These are phyloP conservation scores for Goffeauzyma gilvescens DNA, from an alignment of 768 basidiomycete species.

Conservation along the genomic window DNA sequence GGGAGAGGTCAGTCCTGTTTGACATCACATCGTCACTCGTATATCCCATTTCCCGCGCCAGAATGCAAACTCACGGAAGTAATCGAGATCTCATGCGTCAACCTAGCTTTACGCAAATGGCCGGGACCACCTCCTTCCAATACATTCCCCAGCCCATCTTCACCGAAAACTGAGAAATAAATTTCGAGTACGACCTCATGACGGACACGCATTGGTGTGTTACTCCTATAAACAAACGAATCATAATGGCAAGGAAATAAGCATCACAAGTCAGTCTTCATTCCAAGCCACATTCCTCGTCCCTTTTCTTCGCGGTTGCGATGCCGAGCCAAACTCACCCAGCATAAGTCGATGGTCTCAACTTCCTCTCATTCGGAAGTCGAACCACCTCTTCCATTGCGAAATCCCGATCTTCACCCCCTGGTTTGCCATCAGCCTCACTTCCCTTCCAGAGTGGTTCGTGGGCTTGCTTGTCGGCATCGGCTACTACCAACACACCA, in stretches of 20 bases:
- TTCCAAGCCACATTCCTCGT: background rate
- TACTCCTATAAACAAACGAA: slow-evolving; percentile 16
- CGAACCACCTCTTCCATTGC: slow-evolving; percentile 5
- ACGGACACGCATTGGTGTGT: slow-evolving; percentile 27
- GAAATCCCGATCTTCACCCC: slow-evolving; percentile 8
- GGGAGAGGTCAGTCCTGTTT: too few relatives aligned
- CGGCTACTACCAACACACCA: slow-evolving; percentile 1
- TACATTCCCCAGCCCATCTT: slow-evolving; percentile 14
- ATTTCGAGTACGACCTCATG: slow-evolving; percentile 23
- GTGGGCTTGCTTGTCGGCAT: too few relatives aligned
- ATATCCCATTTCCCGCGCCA: background rate
- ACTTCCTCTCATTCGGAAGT: slow-evolving; percentile 24
- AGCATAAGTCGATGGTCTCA: slow-evolving; percentile 22
- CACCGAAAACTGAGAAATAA: slow-evolving; percentile 25
- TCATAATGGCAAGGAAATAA: background rate
- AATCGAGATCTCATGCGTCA: slow-evolving; percentile 17
- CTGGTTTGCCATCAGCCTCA: slow-evolving; percentile 11
- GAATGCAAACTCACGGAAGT: slow-evolving; percentile 19
- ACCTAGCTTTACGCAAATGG: slow-evolving; percentile 20
- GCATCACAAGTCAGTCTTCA: slow-evolving; percentile 1
- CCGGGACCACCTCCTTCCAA: slow-evolving; percentile 23
- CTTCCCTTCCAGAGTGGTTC: slow-evolving; percentile 21
- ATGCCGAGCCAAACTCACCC: slow-evolving; percentile 15
- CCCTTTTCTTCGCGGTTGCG: background rate
- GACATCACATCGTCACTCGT: too few relatives aligned